Evolutionary conservation across 2,329 filamentous ascomycete species (phyloP).

Genomic region (Eutypa lata): DNA sequence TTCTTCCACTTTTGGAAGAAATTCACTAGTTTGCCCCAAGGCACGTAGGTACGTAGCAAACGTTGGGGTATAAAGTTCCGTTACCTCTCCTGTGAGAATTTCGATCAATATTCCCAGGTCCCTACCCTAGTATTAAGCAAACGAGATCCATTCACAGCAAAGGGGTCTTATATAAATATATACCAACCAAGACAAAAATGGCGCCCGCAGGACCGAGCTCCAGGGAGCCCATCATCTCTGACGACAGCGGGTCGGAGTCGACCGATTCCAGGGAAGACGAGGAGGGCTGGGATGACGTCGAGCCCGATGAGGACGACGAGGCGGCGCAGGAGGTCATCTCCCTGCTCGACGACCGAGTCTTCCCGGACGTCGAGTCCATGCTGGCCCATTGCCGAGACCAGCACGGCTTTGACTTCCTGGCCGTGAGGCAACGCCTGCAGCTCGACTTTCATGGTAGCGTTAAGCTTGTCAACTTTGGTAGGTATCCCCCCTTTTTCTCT

Average conservation of each 20-base stretch:
- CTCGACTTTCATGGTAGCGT: slow-evolving; percentile 73
- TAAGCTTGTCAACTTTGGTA: slow-evolving; percentile 70
- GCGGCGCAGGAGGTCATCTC: slow-evolving; percentile 62
- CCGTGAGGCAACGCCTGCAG: slow-evolving; percentile 51
- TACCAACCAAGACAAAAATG: too few relatives aligned
- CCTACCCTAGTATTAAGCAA: too few relatives aligned
- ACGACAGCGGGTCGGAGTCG: slow-evolving; percentile 31
- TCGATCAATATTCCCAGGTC: too few relatives aligned
- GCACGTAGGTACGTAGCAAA: background rate
- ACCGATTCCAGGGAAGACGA: slow-evolving; percentile 40
- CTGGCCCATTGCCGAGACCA: slow-evolving; percentile 65
- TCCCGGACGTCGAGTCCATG: slow-evolving; percentile 63
- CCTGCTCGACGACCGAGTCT: slow-evolving; percentile 64
- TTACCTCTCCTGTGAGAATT: too few relatives aligned
- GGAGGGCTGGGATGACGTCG: slow-evolving; percentile 53
- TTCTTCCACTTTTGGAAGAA: slow-evolving; percentile 20
- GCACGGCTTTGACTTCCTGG: slow-evolving; percentile 64
- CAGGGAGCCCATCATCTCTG: slow-evolving; percentile 9
- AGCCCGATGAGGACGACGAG: slow-evolving; percentile 57
- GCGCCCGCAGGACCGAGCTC: slow-evolving; percentile 6
- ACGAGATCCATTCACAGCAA: too few relatives aligned
- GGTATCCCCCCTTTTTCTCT: slow-evolving; percentile 5
- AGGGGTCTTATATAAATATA: too few relatives aligned
- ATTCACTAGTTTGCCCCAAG: slow-evolving; percentile 12
- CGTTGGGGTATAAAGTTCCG: too few relatives aligned